Evolutionary conservation across 495 filamentous ascomycete genomes (phyloP).

Genomic region (Hypoxylon fragiforme): DNA sequence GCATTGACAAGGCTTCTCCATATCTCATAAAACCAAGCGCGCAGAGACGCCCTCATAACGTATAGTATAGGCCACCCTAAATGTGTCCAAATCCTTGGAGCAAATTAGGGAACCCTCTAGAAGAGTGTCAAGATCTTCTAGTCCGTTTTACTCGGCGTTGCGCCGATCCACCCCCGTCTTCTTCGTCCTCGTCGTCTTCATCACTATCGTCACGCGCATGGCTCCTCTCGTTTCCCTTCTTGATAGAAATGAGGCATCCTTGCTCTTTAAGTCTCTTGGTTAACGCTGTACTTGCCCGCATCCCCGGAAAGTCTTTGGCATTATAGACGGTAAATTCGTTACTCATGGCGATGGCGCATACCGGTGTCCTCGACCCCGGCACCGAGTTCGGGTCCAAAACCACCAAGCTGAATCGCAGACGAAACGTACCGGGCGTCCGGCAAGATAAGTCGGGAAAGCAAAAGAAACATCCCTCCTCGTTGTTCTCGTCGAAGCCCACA

Average conservation of each 20-base stretch:
- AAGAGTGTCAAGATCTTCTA: conserved; percentile 24
- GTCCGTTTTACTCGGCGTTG: conserved; percentile 29
- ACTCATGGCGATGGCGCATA: conserved; percentile 70
- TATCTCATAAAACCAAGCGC: conserved; percentile 10
- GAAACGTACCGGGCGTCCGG: conserved; percentile 80
- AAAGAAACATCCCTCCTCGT: conserved; percentile 81
- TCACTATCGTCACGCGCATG: conserved; percentile 54
- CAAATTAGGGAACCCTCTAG: not conserved
- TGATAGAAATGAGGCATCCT: conserved; percentile 76
- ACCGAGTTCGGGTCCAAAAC: conserved; percentile 62
- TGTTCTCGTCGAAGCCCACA: conserved; percentile 66
- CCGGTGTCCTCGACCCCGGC: conserved; percentile 60
- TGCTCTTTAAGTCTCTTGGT: conserved; percentile 73
- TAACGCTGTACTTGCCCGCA: conserved; percentile 72
- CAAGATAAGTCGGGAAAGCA: conserved; percentile 94
- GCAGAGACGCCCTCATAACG: conserved; percentile 9
- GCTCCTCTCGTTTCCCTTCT: conserved; percentile 74
- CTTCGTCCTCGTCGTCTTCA: conserved; percentile 51
- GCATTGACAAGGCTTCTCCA: conserved; percentile 2
- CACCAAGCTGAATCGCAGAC: conserved; percentile 85
- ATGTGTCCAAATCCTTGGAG: not conserved
- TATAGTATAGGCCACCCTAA: not conserved
- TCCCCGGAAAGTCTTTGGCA: conserved; percentile 96
- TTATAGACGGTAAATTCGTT: conserved; percentile 86
- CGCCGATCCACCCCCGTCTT: conserved; percentile 26